Evolutionary conservation across 805 yeast species (phyloP).

Genomic region (Torulaspora indica): DNA sequence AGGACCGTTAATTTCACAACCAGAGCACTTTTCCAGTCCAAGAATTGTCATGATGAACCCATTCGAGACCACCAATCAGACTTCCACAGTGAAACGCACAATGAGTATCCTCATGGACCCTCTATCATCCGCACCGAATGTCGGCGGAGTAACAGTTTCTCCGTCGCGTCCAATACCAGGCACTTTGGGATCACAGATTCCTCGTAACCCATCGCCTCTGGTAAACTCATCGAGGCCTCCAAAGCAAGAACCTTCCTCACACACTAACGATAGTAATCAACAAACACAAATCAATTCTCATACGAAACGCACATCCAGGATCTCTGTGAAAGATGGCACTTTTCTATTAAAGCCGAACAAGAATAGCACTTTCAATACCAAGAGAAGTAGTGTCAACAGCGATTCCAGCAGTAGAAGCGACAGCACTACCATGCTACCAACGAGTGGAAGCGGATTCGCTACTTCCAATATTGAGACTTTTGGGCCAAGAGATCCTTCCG

Average conservation of each 20-base stretch:
- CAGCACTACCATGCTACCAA: not conserved
- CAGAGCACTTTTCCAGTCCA: conserved; percentile 13
- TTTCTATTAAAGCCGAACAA: conserved; percentile 8
- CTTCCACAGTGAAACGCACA: conserved; percentile 21
- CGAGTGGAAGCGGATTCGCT: not conserved
- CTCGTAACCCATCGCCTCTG: conserved; percentile 11
- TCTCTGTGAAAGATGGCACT: conserved; percentile 10
- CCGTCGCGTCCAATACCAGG: conserved; percentile 3
- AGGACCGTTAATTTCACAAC: conserved; percentile 7
- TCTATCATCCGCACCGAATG: conserved; percentile 21
- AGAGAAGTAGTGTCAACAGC: conserved; percentile 7
- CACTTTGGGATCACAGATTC: conserved; percentile 6
- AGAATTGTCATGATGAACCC: conserved; percentile 25
- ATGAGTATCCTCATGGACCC: conserved; percentile 30
- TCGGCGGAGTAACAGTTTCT: not conserved
- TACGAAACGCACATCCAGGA: conserved; percentile 3
- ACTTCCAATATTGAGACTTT: conserved; percentile 1
- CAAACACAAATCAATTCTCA: not conserved
- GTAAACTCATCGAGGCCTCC: conserved; percentile 9
- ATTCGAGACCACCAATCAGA: conserved; percentile 19
- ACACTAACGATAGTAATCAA: not conserved
- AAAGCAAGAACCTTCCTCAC: conserved; percentile 6
- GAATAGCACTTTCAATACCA: not conserved
- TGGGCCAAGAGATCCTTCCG: conserved; percentile 5
- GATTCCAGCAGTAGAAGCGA: conserved; percentile 10